Evolutionary conservation across 352 stramenopile species (phyloP), one percentile per base, ranked within the genome.

Genomic region (Pythium apleroticum): DNA sequence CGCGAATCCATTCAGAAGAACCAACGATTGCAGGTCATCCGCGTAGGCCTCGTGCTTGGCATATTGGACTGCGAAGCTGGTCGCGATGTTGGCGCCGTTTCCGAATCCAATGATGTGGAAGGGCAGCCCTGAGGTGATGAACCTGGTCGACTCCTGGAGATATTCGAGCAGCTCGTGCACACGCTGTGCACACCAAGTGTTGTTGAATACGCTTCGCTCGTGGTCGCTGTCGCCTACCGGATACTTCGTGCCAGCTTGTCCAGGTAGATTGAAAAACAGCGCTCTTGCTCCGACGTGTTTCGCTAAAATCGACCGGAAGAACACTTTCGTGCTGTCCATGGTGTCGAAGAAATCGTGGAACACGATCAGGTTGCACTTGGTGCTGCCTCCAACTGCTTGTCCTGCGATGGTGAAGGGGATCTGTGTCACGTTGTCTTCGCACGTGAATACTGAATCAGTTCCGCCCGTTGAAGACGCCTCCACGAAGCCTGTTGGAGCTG

Each of bases 341-440:
- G 91, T 98, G 68, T 98, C 93, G 65, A 98, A 98, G 6, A 98
- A 84, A 60, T 98, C 93, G 57, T 97, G 87, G 57, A 97, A 91
- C 3, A 97, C 84, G 8, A 98, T 77, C 41, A 98, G 69, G 63
- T 95, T 97, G 63, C 84, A 91, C 30, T 89, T 92, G n/a, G 68
- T 58, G 4, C 71, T 80, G 12, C 73, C 74, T 2, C 78, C 79
- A 3, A 81, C 76, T 3, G 79, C 77, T 43, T 95, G 81, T 0
- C 91, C 91, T 7, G 89, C 70, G 14, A 97, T 60, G 20, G 89
- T 74, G 72, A 94, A 97, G 27, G 87, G 84, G 19, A 97, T 88
- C 27, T 76, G 76, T 6, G 89, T 97, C 20, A 89, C 65, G 7
- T 81, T 80, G 68, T 96, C 88, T 11, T 78, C 52, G 37, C 88